Base-by-base conservation (phyloP, 176 grass and related monocot genomes). In the Secale cereale region DNA sequence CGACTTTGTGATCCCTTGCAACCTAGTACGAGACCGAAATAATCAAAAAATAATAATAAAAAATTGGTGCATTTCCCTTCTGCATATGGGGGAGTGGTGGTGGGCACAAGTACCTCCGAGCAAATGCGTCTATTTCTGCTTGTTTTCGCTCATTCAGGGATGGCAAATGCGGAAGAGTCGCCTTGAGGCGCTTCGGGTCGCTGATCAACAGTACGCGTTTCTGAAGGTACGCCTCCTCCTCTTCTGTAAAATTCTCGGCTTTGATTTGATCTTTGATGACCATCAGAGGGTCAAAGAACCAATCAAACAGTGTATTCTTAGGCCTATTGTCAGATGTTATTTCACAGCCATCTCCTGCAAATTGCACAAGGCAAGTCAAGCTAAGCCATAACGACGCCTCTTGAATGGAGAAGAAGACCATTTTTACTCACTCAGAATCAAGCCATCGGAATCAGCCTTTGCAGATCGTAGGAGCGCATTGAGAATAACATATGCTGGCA, bases 201-300 rank as follows among this genome's bases (percentile, higher is more conserved):
- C 93, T 81, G 72, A 84, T 87, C 77, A 96, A 68, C 36, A 99
- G 84, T 2, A 96, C 90, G n/a, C 85, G 45, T 40, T 86, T 99
- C 56, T 81, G 82, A 36, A 99, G 89, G 70, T 96, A 96, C 23
- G 80, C 61, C 88, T 99, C 91, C 84, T 98, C 97, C 52, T 91
- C 94, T 80, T 91, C 88, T 35, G 94, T 84, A 68, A 94, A 96
- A 27, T 99, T 91, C 62, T 92, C 79, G 26, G 91, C 88, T 87
- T 89, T 96, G 56, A 99, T 92, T 87, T 96, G 97, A 20, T 96
- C 93, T 89, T 96, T 99, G 82, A 96, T 91, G 43, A 99, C 76
- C 85, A 99, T 89, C 33, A 99, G 70, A 78, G 97, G 97, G 40
- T 96, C 94, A 62, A 99, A 99, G 83, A 99, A 99, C 94, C 97